These are phyloP conservation scores for Venturia effusa DNA, from an alignment of 2,329 filamentous ascomycete species.

Conservation along the genomic window DNA sequence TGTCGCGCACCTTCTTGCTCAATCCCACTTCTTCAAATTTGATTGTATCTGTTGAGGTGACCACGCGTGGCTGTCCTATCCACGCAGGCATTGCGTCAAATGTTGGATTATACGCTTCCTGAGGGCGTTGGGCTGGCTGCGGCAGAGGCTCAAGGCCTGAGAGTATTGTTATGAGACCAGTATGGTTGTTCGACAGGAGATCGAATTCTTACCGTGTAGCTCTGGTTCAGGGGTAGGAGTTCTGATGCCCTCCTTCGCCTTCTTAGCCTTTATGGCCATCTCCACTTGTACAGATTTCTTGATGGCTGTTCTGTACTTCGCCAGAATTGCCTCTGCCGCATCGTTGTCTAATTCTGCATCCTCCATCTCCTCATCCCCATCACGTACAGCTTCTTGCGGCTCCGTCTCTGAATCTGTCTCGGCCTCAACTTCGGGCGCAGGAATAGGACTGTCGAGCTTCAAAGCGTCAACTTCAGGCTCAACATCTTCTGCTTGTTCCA, in stretches of 20 bases:
- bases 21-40: constrained; percentile 58
- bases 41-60: constrained; percentile 47
- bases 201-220: constrained; percentile 37
- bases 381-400: constrained; percentile 14
- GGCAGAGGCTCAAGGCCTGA: constrained; percentile 69
- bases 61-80: constrained; percentile 65
- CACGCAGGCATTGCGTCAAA: constrained; percentile 73
- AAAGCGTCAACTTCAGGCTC: neutral
- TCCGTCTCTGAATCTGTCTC: neutral
- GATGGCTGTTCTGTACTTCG: constrained; percentile 28
- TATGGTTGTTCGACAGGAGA: neutral
- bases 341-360: constrained; percentile 20
- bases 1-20: constrained; percentile 40
- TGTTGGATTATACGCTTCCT: constrained; percentile 48
- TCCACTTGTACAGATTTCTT: constrained; percentile 22
- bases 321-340: constrained; percentile 23
- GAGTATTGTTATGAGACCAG: neutral
- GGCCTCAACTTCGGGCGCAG: neutral
- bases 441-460: neutral
- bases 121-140: constrained; percentile 56
- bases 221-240: constrained; percentile 24
- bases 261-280: constrained; percentile 12
- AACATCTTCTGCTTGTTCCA: neutral
- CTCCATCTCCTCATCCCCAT: constrained; percentile 16
- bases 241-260: constrained; percentile 15